Base-by-base conservation (phyloP, 345 rosid genomes). In the Combretum micranthum region DNA sequence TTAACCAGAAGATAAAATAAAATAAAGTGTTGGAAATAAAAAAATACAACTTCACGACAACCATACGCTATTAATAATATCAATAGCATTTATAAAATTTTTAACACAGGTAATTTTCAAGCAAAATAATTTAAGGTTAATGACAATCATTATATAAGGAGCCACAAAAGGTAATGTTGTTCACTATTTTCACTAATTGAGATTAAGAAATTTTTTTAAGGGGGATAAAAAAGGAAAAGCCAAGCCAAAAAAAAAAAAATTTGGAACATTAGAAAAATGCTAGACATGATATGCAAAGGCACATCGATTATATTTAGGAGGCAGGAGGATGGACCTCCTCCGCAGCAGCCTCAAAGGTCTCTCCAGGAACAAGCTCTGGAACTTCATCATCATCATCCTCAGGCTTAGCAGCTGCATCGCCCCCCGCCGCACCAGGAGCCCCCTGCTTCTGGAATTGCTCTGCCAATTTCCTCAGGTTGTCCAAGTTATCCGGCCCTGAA, bases 401-500 rank as follows among this genome's bases (percentile, higher is more conserved):
- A 3, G 83, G 85, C 57, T 80, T 83, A 39, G 67, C 80, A 0
- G 59, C 66, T 23, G 64, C 52, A 13, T 73, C 70, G 3, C 80
- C 64, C 18, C 72, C 84, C 2, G 62, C 68, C 17, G 67, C 54
- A 3, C 74, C 74, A 15, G 83, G 63, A 42, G 89, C 77, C 14
- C 60, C 70, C 69, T 84, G 88, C 76, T 75, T 92, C 82, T 86
- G 83, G 70, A 88, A 72, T 73, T 92, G 95, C 81, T 88, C 98
- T 2, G 97, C 98, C 72, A 92, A 64, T 76, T 86, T 92, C 82
- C 81, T 88, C 65, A 92, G 68, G 73, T 83, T 88, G 68, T 88
- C 97, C 83, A 86, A 78, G 78, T 83, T 86, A 73, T 92, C 95
- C 1, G 89, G 84, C n/a, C 97, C 99, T 93, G 83, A 13, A 71